Conservation (phyloP, 306 rosid species). For the Acacia acuminata region DNA sequence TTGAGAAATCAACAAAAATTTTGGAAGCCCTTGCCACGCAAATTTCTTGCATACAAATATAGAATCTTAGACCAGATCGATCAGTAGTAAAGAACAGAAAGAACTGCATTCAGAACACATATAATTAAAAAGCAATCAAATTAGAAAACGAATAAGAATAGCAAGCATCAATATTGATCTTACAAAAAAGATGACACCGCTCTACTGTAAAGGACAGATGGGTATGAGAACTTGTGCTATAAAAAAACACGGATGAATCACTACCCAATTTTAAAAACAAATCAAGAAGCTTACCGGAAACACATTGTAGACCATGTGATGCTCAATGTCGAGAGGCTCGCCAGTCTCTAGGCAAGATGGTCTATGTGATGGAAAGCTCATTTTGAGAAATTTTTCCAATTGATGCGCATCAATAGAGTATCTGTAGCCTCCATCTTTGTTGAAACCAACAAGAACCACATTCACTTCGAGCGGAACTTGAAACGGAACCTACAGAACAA, state of each 20-base stretch:
- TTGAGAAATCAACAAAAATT: not conserved
- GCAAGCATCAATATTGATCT: not conserved
- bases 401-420: conserved; percentile 60
- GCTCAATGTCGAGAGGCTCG: conserved; percentile 88
- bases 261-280: not conserved
- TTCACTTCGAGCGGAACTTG: conserved; percentile 97
- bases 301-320: conserved; percentile 71
- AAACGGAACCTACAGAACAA: conserved; percentile 75
- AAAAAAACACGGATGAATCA: not conserved
- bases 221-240: not conserved
- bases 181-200: not conserved
- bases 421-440: conserved; percentile 82
- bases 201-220: not conserved
- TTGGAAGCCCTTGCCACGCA: not conserved
- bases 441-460: conserved; percentile 81
- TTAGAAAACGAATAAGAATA: not conserved
- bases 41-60: not conserved
- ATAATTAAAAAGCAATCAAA: not conserved
- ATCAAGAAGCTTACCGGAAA: conserved; percentile 60
- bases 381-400: conserved; percentile 70
- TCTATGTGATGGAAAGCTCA: conserved; percentile 81
- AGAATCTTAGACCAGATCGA: not conserved
- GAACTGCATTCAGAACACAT: not conserved
- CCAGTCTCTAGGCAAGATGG: conserved; percentile 93
- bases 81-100: not conserved